Base-by-base conservation (phyloP, 768 basidiomycete species). In the Ramaria rubella region DNA sequence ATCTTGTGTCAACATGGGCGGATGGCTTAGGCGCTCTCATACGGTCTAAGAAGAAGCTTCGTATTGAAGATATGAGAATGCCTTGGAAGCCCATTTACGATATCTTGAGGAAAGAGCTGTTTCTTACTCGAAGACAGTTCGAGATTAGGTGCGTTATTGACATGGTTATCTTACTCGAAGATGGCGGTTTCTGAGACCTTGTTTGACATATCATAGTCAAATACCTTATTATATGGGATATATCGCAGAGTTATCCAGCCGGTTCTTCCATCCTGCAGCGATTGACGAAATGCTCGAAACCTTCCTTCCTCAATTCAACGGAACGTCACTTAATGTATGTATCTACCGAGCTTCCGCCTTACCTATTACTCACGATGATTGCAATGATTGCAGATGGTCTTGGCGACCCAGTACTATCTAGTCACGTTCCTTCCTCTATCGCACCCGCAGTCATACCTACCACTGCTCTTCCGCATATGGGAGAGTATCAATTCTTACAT, bases 231-330 rank as follows among this genome's bases (percentile, higher is more conserved):
- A 81, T 62, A 82, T 87, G 83, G 86, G 84, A 3, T 81, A 81
- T 61, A 75, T 88, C 59, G 83, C 85, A 29, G 79, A 83, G 34
- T 77, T 76, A 63, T 74, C 81, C 44, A 81, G 89, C 52, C 76
- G 87, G 53, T 94, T 94, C 77, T 94, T 93, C 71, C 91, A 93
- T 63, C 92, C 92, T 17, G 81, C 87, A 40, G 86, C 90, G 31
- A 85, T 85, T 52, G 82, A 86, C 61, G 87, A 90, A 63, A 94
- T 96, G 90, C 80, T 96, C 29, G 76, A 85, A n/a, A 84, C 80
- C 0, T 92, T 94, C 66, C 72, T 96, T 9, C 91, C 92, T 4
- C 73, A 77, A 52, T 75, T 94, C 31, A 86, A 91, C 63, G 87
- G 86, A 30, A 85, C 82, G 23, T 78, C 78, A 55, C 70, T 92